Percentiles rank a stretch among this genome's conserved stretches.
phyloP scores from a whole-genome alignment of 305 asterid genomes.

The Petunia hybrid region DNA sequence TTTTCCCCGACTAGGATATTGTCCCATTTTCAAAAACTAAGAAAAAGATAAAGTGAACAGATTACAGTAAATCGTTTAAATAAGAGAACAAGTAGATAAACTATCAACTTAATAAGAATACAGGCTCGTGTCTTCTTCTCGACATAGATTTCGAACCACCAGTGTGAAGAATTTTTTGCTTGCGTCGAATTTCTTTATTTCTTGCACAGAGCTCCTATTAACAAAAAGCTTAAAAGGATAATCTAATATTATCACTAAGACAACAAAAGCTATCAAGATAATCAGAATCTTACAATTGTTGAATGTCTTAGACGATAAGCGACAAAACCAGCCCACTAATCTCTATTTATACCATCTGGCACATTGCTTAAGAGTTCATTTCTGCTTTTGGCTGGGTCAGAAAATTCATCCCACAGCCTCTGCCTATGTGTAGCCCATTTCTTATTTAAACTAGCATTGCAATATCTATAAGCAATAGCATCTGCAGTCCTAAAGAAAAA shows the following conservation, averaged over 20 bases:
- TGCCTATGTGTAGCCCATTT: constrained; percentile 2
- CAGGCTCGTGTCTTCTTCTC: background rate
- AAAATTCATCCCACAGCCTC: background rate
- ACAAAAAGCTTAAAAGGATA: background rate
- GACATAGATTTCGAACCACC: background rate
- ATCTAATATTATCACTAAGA: background rate
- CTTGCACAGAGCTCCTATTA: background rate
- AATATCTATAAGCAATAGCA: background rate
- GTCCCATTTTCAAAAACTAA: background rate
- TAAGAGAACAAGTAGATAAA: background rate
- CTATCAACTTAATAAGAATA: background rate
- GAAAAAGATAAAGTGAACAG: background rate
- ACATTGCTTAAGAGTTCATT: background rate
- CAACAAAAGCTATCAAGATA: background rate
- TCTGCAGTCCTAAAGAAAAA: background rate
- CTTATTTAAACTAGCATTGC: background rate
- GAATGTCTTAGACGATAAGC: background rate
- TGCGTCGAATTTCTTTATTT: background rate
- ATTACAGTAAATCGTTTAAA: no score
- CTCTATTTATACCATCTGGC: background rate
- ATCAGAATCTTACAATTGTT: background rate
- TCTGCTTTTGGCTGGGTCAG: background rate
- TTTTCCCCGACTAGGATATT: background rate
- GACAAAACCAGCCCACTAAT: background rate
- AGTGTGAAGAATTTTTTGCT: background rate